Base-by-base conservation (phyloP, 352 stramenopile genomes). In the Peronospora farinosa region DNA sequence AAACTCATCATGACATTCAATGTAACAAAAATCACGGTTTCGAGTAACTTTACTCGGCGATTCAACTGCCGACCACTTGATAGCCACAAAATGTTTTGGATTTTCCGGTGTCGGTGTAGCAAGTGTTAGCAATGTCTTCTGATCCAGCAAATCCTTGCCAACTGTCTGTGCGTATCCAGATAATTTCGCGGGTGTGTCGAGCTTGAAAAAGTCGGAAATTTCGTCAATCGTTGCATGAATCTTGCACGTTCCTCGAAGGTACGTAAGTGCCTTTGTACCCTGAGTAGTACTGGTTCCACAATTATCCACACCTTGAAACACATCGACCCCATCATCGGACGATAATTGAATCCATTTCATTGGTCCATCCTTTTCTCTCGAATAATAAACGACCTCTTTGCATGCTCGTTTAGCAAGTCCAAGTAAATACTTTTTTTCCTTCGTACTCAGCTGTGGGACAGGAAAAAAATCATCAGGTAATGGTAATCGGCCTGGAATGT, bases 331-430 rank as follows among this genome's bases (percentile, higher is more conserved):
- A 41, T 87, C 72, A 3, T 82, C 66, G 1, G 78, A 86, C 6
- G 73, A 71, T 21, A 92, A 57, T 35, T 78, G 79, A 11, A 92
- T 65, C 82, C 82, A 92, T 43, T 81, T 74, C 64, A 92, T 84
- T 10, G 82, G 82, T 0, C 82, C 82, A 50, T 75, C 75, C 0
- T 62, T 38, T 8, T 67, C 72, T 31, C 82, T 69, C 45, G 82
- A 88, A 53, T 89, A 92, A 41, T 87, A 90, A 16, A 92, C 78
- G 7, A 92, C 82, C 51, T 92, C 81, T 57, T 89, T 92, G 54
- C 82, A 92, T 3, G 82, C 74, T 38, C 75, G 77, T 46, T 89
- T 89, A 5, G 78, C 82, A 8, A 91, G 59, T 3, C 72, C 69
- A 0, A 89, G 40, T 9, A 89, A 65, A 54, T 86, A 86, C 45